Evolutionary conservation across 2,329 filamentous ascomycete genomes (phyloP).

Genomic region (Sclerotinia trifoliorum): DNA sequence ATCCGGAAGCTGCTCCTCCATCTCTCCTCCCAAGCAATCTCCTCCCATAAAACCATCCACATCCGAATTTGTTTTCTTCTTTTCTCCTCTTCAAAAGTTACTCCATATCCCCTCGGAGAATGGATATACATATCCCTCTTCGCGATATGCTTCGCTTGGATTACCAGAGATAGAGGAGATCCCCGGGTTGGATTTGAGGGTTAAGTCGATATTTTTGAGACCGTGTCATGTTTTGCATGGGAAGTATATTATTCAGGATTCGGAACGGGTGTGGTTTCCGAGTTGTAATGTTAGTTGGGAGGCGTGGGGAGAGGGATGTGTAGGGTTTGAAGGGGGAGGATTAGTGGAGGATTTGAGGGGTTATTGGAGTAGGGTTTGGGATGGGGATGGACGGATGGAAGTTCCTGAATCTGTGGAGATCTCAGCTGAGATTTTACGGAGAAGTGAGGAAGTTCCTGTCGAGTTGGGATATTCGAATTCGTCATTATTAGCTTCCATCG

Average conservation of each 20-base stretch:
- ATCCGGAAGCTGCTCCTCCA: conserved; percentile 48
- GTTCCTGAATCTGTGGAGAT: not conserved
- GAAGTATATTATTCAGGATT: conserved; percentile 76
- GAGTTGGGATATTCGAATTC: conserved; percentile 44
- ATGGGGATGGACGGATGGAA: conserved; percentile 11
- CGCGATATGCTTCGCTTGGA: conserved; percentile 59
- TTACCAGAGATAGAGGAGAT: conserved; percentile 56
- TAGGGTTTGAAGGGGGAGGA: conserved; percentile 59
- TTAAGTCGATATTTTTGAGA: conserved; percentile 76
- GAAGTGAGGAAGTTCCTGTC: conserved; percentile 65
- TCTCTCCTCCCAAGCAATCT: conserved; percentile 53
- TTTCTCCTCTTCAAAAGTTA: conserved; percentile 70
- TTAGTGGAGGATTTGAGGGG: conserved; percentile 49
- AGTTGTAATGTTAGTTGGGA: conserved; percentile 88
- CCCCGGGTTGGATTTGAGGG: conserved; percentile 62
- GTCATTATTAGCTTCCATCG: conserved; percentile 49
- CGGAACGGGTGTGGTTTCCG: conserved; percentile 64
- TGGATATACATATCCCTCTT: conserved; percentile 58
- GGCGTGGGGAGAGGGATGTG: conserved; percentile 78
- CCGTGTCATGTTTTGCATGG: conserved; percentile 87
- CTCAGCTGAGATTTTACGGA: conserved; percentile 25
- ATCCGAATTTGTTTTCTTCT: conserved; percentile 73
- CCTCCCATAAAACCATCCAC: conserved; percentile 28
- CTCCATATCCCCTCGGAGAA: conserved; percentile 63
- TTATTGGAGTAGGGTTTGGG: conserved; percentile 20